phyloP scores from a whole-genome alignment of 2,329 filamentous ascomycete species.

The Aspergillus sp. region DNA sequence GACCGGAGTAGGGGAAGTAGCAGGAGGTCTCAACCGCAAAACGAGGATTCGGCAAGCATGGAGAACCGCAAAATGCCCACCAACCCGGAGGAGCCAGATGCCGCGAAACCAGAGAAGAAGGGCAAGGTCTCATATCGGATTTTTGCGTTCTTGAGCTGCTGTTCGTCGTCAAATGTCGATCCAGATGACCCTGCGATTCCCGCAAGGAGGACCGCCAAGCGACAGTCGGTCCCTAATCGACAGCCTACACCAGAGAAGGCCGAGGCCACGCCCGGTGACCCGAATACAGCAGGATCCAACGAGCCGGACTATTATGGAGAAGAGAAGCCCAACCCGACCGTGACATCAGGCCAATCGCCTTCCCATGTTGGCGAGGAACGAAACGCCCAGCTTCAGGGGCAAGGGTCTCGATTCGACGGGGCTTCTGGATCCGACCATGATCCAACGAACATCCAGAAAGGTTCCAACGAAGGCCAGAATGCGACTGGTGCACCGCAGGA shows the following conservation, averaged over 20 bases:
- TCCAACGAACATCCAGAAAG: conserved; percentile 7
- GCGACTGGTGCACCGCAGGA: conserved; percentile 2
- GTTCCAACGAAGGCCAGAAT: conserved; percentile 8
- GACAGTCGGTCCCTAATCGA: conserved; percentile 27
- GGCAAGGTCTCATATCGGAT: conserved; percentile 31
- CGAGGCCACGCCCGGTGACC: conserved; percentile 31
- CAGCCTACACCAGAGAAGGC: conserved; percentile 34
- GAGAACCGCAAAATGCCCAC: conserved; percentile 25
- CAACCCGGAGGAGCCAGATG: conserved; percentile 23
- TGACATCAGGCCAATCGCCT: conserved; percentile 20
- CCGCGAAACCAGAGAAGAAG: conserved; percentile 33
- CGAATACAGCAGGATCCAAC: conserved; percentile 33
- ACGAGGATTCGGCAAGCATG: conserved; percentile 24
- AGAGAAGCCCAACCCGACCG: conserved; percentile 30
- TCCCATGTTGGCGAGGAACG: conserved; percentile 20
- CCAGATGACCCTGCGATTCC: conserved; percentile 36
- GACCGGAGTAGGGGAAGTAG: conserved; percentile 62
- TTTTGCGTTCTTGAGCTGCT: conserved; percentile 43
- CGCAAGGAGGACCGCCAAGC: conserved; percentile 39
- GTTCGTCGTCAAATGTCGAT: conserved; percentile 40
- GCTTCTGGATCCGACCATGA: conserved; percentile 10
- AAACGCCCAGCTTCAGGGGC: conserved; percentile 27
- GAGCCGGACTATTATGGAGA: conserved; percentile 27
- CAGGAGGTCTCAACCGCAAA: conserved; percentile 31
- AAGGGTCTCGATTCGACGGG: conserved; percentile 32